Evolutionary conservation across 2,329 filamentous ascomycete species (phyloP).

Genomic region (Sclerotiophoma versabilis): DNA sequence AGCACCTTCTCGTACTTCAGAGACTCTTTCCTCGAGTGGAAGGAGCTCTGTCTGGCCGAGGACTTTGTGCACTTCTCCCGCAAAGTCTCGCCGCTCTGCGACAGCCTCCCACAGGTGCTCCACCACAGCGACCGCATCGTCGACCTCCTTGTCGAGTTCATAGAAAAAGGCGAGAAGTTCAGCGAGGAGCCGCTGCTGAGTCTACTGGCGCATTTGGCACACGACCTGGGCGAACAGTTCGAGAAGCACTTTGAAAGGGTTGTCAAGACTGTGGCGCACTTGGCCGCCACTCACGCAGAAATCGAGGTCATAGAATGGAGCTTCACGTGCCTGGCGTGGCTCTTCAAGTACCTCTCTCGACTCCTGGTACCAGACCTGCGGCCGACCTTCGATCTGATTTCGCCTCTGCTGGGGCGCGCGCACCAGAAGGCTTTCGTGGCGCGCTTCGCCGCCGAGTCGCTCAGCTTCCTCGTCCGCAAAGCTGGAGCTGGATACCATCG

Average conservation of each 20-base stretch:
- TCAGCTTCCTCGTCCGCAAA: conserved; percentile 93
- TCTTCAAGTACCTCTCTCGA: conserved; percentile 96
- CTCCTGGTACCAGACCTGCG: conserved; percentile 84
- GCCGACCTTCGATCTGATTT: conserved; percentile 83
- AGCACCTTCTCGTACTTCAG: conserved; percentile 86
- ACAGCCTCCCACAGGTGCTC: conserved; percentile 89
- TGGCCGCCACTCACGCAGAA: conserved; percentile 79
- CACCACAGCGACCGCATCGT: conserved; percentile 90
- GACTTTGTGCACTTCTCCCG: conserved; percentile 79
- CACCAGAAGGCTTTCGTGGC: conserved; percentile 86
- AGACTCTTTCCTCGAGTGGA: conserved; percentile 84
- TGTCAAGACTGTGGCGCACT: conserved; percentile 75
- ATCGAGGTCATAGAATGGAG: conserved; percentile 97
- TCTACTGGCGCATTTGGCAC: conserved; percentile 91
- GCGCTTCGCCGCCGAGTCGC: conserved; percentile 90
- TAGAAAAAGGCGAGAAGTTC: conserved; percentile 77
- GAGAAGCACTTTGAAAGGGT: conserved; percentile 84
- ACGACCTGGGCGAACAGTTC: conserved; percentile 86
- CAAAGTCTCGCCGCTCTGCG: conserved; percentile 77
- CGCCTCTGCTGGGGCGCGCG: conserved; percentile 81
- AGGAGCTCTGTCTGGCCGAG: conserved; percentile 87
- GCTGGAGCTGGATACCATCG: conserved; percentile 79
- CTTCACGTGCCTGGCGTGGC: conserved; percentile 89
- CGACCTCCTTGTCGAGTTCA: conserved; percentile 75
- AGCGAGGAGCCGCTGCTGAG: conserved; percentile 86